A percentile compares a stretch with the other conserved stretches of the same genome.
These are phyloP conservation scores for Tulasnella calospora DNA, from an alignment of 768 basidiomycete species.

Conservation along the genomic window DNA sequence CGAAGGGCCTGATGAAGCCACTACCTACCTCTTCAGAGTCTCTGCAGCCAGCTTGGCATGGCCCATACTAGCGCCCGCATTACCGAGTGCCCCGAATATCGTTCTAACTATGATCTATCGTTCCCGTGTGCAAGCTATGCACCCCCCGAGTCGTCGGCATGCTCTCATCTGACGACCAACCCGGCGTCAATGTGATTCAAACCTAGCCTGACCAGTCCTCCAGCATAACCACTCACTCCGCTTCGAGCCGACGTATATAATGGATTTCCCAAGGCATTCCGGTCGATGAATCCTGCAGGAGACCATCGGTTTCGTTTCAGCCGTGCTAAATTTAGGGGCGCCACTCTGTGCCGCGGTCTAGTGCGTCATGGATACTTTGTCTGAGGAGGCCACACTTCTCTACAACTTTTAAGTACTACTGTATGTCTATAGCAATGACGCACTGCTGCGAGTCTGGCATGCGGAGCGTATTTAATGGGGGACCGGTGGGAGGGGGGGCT, in stretches of 20 bases:
- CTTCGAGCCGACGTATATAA: neutral
- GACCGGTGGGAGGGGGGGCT: neutral
- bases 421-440: neutral
- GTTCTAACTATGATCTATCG: too few relatives aligned
- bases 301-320: neutral
- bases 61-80: too few relatives aligned
- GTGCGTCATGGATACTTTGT: neutral
- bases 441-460: neutral
- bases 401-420: neutral
- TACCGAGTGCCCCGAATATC: too few relatives aligned
- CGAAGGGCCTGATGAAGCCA: too few relatives aligned
- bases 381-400: conserved; percentile 1
- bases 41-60: too few relatives aligned
- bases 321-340: neutral
- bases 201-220: neutral
- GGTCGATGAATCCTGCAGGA: neutral
- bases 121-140: too few relatives aligned
- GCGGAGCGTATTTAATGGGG: neutral
- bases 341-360: neutral
- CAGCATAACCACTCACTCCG: neutral
- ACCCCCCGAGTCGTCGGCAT: too few relatives aligned
- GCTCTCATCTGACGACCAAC: too few relatives aligned
- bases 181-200: too few relatives aligned
- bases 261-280: neutral
- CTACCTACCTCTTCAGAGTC: too few relatives aligned